Evolutionary conservation across 2,329 filamentous ascomycete genomes (phyloP).

Genomic region (Diaporthe citriasiana): DNA sequence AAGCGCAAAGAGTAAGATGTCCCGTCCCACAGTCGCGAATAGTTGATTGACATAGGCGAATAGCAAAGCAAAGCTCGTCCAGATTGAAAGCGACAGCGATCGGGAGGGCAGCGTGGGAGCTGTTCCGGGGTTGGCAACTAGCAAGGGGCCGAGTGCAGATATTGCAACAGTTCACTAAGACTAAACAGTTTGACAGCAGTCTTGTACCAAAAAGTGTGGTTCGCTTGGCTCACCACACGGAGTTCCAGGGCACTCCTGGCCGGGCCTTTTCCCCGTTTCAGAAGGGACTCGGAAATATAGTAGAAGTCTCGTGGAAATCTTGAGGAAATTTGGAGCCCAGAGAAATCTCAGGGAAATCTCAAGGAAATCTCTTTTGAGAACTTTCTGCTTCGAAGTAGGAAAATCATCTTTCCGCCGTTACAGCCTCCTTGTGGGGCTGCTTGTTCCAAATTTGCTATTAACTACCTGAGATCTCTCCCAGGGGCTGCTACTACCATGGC

Average conservation of each 20-base stretch:
- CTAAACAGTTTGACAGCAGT: neutral
- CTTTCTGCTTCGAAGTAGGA: neutral
- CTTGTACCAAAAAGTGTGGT: neutral
- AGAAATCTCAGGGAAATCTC: too few species aligned
- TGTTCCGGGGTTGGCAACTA: neutral
- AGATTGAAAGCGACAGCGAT: conserved; percentile 25
- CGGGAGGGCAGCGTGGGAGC: neutral
- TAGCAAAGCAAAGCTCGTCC: conserved; percentile 19
- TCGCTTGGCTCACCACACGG: neutral
- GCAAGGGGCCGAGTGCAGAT: conserved; percentile 2
- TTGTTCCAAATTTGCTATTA: too few species aligned
- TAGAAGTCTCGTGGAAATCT: neutral
- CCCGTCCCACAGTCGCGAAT: neutral
- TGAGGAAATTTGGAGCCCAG: too few species aligned
- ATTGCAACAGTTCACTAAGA: neutral
- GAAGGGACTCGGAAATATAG: neutral
- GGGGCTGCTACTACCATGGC: neutral
- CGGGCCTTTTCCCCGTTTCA: too few species aligned
- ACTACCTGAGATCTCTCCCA: neutral
- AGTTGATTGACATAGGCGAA: neutral
- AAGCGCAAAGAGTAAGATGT: conserved; percentile 29
- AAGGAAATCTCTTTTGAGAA: neutral
- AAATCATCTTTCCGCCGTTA: neutral
- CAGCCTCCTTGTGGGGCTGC: neutral
- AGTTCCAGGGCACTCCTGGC: neutral